Percentiles rank a stretch among this genome's conserved stretches.
phyloP scores from a whole-genome alignment of 2,329 filamentous ascomycete genomes.

The Neocucurbitaria cava region DNA sequence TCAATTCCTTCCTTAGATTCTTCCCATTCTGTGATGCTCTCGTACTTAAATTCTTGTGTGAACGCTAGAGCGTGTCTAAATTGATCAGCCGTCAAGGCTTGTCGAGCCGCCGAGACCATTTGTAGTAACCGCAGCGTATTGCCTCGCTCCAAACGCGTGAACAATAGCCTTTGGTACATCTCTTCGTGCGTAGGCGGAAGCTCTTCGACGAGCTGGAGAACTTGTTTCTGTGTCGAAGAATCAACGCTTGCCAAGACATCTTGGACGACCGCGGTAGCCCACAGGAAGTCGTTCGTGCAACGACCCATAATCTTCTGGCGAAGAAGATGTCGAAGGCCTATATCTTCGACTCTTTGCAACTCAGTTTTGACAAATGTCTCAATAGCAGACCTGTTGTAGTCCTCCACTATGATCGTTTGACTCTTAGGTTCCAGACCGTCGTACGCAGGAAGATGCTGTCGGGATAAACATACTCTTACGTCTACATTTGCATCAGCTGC shows the following conservation, averaged over 20 bases:
- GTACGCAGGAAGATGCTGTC: neutral
- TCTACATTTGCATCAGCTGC: neutral
- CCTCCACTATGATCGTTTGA: neutral
- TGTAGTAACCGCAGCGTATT: neutral
- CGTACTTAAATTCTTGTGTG: neutral
- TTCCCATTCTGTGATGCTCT: conserved; percentile 1
- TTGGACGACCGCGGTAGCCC: neutral
- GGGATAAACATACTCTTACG: neutral
- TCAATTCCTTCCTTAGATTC: neutral
- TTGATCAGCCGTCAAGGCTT: neutral
- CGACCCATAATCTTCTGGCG: neutral
- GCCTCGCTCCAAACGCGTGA: neutral
- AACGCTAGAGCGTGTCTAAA: neutral
- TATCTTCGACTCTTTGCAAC: neutral
- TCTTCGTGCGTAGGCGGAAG: neutral
- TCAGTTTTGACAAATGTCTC: neutral
- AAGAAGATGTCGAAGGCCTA: neutral
- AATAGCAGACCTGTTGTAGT: neutral
- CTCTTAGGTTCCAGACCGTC: neutral
- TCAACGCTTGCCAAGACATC: neutral
- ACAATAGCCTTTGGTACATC: neutral
- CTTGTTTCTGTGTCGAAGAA: neutral
- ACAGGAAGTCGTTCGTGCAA: conserved; percentile 1
- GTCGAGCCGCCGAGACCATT: neutral
- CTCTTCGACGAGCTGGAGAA: neutral